Percentiles rank a stretch among this genome's conserved stretches.
These are phyloP conservation scores for Colletotrichum plurivorum DNA, from an alignment of 2,329 filamentous ascomycete species.

Conservation along the genomic window DNA sequence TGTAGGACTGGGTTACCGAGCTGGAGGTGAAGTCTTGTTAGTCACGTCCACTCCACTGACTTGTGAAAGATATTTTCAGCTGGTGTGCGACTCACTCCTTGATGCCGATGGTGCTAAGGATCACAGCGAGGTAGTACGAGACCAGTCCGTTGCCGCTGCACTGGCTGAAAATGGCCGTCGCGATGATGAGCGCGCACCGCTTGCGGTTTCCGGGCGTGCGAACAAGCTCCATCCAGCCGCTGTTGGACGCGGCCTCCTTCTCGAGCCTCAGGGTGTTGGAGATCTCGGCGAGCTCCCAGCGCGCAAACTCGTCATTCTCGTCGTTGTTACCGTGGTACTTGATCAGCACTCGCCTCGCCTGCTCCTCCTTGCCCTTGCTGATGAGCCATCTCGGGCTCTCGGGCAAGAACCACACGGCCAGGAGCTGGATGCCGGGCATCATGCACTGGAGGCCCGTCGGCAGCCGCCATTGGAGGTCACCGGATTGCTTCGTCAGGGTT, in stretches of 20 bases:
- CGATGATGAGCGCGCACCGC: conserved; percentile 43
- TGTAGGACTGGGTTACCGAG: conserved; percentile 29
- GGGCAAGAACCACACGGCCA: conserved; percentile 61
- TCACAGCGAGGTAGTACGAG: conserved; percentile 29
- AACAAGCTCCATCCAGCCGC: conserved; percentile 53
- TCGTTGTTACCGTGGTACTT: conserved; percentile 46
- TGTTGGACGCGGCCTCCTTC: conserved; percentile 50
- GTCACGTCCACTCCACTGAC: background rate
- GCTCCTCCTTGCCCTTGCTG: conserved; percentile 62
- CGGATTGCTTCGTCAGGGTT: conserved; percentile 56
- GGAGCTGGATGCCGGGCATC: conserved; percentile 60
- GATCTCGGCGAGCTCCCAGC: conserved; percentile 42
- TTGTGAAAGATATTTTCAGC: background rate
- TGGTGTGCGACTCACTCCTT: conserved; percentile 17
- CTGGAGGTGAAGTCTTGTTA: background rate
- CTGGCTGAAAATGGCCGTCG: conserved; percentile 50
- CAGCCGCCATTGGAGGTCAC: conserved; percentile 61
- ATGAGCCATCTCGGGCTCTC: conserved; percentile 74
- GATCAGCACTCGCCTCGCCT: conserved; percentile 65
- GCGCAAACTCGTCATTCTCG: conserved; percentile 36
- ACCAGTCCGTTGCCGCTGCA: conserved; percentile 38
- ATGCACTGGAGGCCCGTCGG: conserved; percentile 57
- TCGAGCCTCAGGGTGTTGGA: conserved; percentile 59
- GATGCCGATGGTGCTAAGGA: conserved; percentile 28
- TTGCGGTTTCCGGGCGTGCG: conserved; percentile 49